Percentiles rank a stretch among this genome's conserved stretches.
Evolutionary conservation across 257 asterid species (phyloP).

Genomic region (Solanum boliviense): DNA sequence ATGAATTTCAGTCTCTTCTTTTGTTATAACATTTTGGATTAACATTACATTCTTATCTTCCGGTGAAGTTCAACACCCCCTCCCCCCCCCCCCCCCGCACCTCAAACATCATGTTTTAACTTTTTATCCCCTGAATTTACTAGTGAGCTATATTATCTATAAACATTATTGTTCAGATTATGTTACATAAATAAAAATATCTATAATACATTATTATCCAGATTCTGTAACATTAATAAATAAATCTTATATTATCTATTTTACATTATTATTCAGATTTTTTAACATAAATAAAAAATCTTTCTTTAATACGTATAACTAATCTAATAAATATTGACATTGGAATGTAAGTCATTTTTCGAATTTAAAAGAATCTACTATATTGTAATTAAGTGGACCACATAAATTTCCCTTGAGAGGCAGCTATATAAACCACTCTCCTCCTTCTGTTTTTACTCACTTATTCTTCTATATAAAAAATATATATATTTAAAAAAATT

Average conservation of each 20-base stretch:
- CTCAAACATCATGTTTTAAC: too few relatives aligned
- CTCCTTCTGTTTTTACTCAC: neutral
- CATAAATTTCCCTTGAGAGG: neutral
- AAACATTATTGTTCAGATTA: too few relatives aligned
- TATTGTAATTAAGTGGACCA: neutral
- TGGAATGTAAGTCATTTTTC: neutral
- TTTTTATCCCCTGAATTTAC: too few relatives aligned
- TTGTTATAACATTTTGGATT: too few relatives aligned
- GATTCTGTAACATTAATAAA: neutral
- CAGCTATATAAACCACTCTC: neutral
- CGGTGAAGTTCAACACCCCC: too few relatives aligned
- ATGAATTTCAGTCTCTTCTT: too few relatives aligned
- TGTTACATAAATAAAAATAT: too few relatives aligned
- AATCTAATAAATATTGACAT: neutral
- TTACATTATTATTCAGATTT: neutral
- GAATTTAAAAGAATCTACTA: neutral
- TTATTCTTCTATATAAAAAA: neutral
- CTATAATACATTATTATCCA: neutral
- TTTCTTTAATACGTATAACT: neutral
- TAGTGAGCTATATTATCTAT: too few relatives aligned
- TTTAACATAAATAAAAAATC: neutral
- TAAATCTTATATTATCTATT: neutral
- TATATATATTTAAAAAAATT: neutral
- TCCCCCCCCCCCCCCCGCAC: too few relatives aligned
- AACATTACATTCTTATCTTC: too few relatives aligned